Percentiles rank a stretch among this genome's conserved stretches.
Evolutionary conservation across 192 early-diverging fungal species (phyloP).

Genomic region (Coemansia sp.): DNA sequence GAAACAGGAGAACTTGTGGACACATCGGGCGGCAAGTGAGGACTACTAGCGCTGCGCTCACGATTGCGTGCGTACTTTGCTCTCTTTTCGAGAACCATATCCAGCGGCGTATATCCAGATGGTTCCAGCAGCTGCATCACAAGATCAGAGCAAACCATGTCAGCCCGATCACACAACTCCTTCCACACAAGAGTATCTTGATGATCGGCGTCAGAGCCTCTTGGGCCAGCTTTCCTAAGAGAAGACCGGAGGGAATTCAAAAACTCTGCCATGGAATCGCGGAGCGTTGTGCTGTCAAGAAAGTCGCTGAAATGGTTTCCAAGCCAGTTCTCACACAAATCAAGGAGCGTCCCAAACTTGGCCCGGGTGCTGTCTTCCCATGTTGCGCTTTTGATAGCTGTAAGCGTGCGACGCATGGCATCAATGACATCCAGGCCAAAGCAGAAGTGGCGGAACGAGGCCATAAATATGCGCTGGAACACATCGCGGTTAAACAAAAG

Average conservation of each 20-base stretch:
- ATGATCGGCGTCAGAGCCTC: background rate
- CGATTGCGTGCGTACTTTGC: slow-evolving; percentile 32
- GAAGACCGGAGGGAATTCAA: slow-evolving; percentile 17
- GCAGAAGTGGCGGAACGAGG: slow-evolving; percentile 67
- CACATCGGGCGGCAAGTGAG: slow-evolving; percentile 16
- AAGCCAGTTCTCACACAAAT: slow-evolving; percentile 66
- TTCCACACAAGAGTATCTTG: slow-evolving; percentile 15
- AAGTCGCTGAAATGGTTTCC: slow-evolving; percentile 63
- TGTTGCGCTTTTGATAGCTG: slow-evolving; percentile 14
- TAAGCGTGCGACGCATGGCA: slow-evolving; percentile 29
- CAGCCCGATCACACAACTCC: slow-evolving; percentile 18
- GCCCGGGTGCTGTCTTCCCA: slow-evolving; percentile 34
- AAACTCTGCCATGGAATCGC: slow-evolving; percentile 53
- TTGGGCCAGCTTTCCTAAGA: slow-evolving; percentile 10
- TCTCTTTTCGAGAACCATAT: slow-evolving; percentile 35
- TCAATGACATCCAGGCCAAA: slow-evolving; percentile 48
- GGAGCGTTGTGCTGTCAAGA: slow-evolving; percentile 59
- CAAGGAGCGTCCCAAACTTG: slow-evolving; percentile 45
- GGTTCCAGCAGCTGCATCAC: slow-evolving; percentile 37
- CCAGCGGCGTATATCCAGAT: slow-evolving; percentile 30
- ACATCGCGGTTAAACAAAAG: slow-evolving; percentile 55
- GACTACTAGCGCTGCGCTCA: slow-evolving; percentile 29
- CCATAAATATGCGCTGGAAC: slow-evolving; percentile 60
- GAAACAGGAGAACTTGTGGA: slow-evolving; percentile 28
- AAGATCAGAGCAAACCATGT: slow-evolving; percentile 26